These are phyloP conservation scores for Mortierella sp. DNA, from an alignment of 371 early-diverging fungal genomes.

Conservation along the genomic window DNA sequence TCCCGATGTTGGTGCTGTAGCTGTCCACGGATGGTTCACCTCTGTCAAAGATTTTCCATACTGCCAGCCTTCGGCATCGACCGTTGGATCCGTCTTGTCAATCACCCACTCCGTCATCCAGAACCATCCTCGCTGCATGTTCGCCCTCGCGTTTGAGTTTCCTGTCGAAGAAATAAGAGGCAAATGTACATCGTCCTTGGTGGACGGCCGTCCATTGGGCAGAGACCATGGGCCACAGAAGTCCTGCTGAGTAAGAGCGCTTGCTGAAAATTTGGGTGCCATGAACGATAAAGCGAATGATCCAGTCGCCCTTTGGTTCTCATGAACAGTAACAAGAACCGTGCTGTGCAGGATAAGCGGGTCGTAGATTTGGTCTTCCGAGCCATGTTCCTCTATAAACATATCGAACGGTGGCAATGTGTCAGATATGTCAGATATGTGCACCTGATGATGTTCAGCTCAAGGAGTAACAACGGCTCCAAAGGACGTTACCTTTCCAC, in stretches of 20 bases:
- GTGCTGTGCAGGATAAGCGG: constrained; percentile 72
- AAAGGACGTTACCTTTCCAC: constrained; percentile 57
- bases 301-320: constrained; percentile 76
- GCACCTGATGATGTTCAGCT: not conserved
- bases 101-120: constrained; percentile 90
- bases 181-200: constrained; percentile 67
- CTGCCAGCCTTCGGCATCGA: constrained; percentile 79
- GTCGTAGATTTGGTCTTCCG: constrained; percentile 63
- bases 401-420: not conserved
- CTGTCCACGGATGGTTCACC: constrained; percentile 67
- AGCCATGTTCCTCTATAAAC: constrained; percentile 49
- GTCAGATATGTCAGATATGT: not conserved
- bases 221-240: constrained; percentile 73
- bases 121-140: constrained; percentile 71
- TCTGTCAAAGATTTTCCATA: constrained; percentile 74
- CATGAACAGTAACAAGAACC: constrained; percentile 73
- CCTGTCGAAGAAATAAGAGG: constrained; percentile 57
- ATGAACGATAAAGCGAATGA: constrained; percentile 61
- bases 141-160: constrained; percentile 29
- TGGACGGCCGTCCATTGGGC: constrained; percentile 65
- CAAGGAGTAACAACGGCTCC: not conserved
- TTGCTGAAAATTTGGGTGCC: constrained; percentile 67
- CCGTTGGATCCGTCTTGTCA: constrained; percentile 74
- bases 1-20: constrained; percentile 67
- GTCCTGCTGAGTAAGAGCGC: constrained; percentile 65